Percentiles rank a stretch among this genome's conserved stretches.
Conservation (phyloP, 2,329 filamentous ascomycete species). For the Fusarium sp. region DNA sequence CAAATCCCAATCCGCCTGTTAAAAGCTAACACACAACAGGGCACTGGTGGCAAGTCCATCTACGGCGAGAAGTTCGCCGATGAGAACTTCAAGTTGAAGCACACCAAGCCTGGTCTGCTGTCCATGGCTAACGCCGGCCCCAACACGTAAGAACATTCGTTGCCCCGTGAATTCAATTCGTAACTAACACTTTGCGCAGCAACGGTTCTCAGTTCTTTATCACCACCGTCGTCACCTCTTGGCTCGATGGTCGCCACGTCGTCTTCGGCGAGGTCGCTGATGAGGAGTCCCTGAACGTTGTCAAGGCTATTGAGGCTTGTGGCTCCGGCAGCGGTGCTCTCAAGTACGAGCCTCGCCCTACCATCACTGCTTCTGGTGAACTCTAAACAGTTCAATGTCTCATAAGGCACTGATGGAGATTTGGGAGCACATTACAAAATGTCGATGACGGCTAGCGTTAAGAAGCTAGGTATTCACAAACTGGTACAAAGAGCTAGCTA, state of each 20-base stretch:
- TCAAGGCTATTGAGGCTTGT: slow-evolving; percentile 72
- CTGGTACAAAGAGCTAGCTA: slow-evolving; percentile 33
- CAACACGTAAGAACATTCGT: slow-evolving; percentile 77
- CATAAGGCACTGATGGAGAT: slow-evolving; percentile 23
- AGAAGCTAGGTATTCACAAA: slow-evolving; percentile 33
- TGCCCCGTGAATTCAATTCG: not conserved
- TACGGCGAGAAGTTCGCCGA: slow-evolving; percentile 95
- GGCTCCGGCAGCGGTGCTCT: slow-evolving; percentile 68
- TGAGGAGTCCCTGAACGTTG: slow-evolving; percentile 61
- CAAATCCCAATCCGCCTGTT: not conserved
- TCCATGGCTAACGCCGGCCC: slow-evolving; percentile 97
- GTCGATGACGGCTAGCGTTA: slow-evolving; percentile 38
- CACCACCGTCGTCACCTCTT: slow-evolving; percentile 90
- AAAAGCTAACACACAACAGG: slow-evolving; percentile 62
- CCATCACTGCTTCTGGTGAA: slow-evolving; percentile 67
- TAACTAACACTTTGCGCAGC: slow-evolving; percentile 63
- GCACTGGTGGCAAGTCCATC: slow-evolving; percentile 92
- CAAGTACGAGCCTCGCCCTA: slow-evolving; percentile 71
- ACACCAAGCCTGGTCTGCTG: slow-evolving; percentile 80
- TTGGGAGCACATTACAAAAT: slow-evolving; percentile 38
- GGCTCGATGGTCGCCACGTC: slow-evolving; percentile 86
- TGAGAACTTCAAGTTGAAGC: slow-evolving; percentile 87
- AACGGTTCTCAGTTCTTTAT: slow-evolving; percentile 99
- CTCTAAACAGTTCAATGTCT: slow-evolving; percentile 53
- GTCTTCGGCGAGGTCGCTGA: slow-evolving; percentile 82